Base-by-base conservation (phyloP, 2,329 filamentous ascomycete genomes). In the Alternaria burnsii region DNA sequence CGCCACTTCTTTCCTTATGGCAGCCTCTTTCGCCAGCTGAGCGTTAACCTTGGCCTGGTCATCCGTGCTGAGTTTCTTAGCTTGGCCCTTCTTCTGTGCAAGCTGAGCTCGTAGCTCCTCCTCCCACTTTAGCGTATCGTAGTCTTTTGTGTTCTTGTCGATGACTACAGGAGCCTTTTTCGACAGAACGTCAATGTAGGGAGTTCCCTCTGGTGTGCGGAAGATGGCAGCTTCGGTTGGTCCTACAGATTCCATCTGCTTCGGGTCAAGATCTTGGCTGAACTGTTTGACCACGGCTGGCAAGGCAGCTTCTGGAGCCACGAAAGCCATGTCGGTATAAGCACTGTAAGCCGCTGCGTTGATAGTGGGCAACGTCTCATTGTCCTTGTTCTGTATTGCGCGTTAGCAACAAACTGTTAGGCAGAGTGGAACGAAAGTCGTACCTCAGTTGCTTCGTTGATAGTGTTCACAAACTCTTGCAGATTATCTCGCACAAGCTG, bases 111-210 rank as follows among this genome's bases (percentile, higher is more conserved):
- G 86, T 8, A 99, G 84, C 66, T 99, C 95, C 76, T 94, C 91
- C 79, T 99, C 95, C 95, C 96, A 99, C 79, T 97, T 97, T 41
- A 97, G 80, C 1, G 93, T 96, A 70, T 99, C 93, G 71, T 97
- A 97, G 76, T 98, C 95, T 77, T 97, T 97, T 50, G 88, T 90
- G 71, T 93, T 97, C 81, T 97, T 98, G 79, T 93, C 90, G 3
- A 93, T 88, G 2, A 90, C 81, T 38, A 87, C 87, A 59, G 88
- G 87, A 1, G 88, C 83, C 76, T 97, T 97, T 75, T 92, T 94
- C 34, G 91, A 92, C 6, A 99, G 85, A 0, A 98, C 92, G 78
- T 99, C 95, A 20, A 99, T 85, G 70, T 97, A 98, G 14, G 89
- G 86, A 1, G 90, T 94, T 2, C 93, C 94, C 76, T 96, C 93